These are phyloP conservation scores for Crithidia brevicula DNA, from an alignment of 208 protist species.

Conservation along the genomic window DNA sequence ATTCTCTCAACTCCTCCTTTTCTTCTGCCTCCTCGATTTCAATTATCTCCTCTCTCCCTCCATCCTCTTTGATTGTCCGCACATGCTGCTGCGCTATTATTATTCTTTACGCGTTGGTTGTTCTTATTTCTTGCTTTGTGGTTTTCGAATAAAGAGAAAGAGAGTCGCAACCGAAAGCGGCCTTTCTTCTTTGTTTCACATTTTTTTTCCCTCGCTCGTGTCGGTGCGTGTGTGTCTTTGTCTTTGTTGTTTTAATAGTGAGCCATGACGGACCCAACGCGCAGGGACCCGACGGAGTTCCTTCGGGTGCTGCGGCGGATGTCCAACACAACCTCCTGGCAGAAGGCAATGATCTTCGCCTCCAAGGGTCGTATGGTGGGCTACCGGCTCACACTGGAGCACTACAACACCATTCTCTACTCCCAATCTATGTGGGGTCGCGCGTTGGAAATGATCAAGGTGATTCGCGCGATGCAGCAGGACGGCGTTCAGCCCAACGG, in stretches of 20 bases:
- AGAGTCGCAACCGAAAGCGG: too few species aligned
- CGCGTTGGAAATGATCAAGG: conserved; percentile 87
- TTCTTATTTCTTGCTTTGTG: conserved; percentile 3
- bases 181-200: conserved; percentile 7
- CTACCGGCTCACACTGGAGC: conserved; percentile 84
- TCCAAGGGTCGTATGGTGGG: conserved; percentile 92
- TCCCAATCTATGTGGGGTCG: conserved; percentile 91
- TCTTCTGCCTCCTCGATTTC: too few species aligned
- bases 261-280: conserved; percentile 88
- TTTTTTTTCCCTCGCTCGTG: conserved; percentile 12
- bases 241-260: neutral
- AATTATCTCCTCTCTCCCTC: too few species aligned
- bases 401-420: conserved; percentile 93
- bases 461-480: conserved; percentile 90
- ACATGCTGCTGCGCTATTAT: too few species aligned
- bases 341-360: conserved; percentile 92
- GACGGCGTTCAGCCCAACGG: conserved; percentile 88
- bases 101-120: too few species aligned
- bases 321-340: conserved; percentile 88
- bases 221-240: too few species aligned
- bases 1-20: too few species aligned
- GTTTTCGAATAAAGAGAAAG: neutral
- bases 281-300: conserved; percentile 92
- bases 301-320: conserved; percentile 89
- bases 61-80: too few species aligned